Conservation (phyloP, 2,329 filamentous ascomycete species). For the Pseudogymnoascus sp. region DNA sequence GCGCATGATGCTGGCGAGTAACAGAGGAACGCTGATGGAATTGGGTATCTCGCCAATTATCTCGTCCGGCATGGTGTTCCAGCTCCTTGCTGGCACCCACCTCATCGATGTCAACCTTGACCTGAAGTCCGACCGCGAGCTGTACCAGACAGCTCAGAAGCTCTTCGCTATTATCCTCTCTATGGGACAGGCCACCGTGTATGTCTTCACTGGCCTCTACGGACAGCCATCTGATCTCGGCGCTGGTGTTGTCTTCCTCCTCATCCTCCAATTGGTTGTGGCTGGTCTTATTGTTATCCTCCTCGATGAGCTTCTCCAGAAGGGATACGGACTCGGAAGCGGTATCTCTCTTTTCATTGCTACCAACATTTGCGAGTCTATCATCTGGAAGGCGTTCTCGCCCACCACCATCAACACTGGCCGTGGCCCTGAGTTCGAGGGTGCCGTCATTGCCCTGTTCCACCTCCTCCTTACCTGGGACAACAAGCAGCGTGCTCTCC, state of each 20-base stretch:
- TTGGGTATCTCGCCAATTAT: constrained; percentile 97
- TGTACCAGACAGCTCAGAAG: constrained; percentile 99
- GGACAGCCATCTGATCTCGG: constrained; percentile 94
- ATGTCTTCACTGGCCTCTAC: constrained; percentile 96
- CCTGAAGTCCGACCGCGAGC: constrained; percentile 98
- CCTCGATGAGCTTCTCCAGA: constrained; percentile 96
- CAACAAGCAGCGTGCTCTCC: constrained; percentile 97
- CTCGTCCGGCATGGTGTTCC: constrained; percentile 99
- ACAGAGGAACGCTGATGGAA: constrained; percentile 93
- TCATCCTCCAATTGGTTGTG: constrained; percentile 95
- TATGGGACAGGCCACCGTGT: constrained; percentile 94
- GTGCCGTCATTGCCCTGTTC: constrained; percentile 94
- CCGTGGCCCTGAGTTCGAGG: constrained; percentile 97
- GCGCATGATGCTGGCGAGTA: constrained; percentile 99
- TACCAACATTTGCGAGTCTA: constrained; percentile 99
- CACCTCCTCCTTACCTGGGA: constrained; percentile 97
- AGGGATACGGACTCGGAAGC: constrained; percentile 96
- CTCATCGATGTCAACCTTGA: constrained; percentile 99
- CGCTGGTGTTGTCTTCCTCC: constrained; percentile 93
- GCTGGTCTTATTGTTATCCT: constrained; percentile 98
- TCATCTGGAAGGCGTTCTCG: constrained; percentile 99
- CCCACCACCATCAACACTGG: constrained; percentile 99
- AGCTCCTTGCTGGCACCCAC: constrained; percentile 98
- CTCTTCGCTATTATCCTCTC: constrained; percentile 96
- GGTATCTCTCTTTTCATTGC: constrained; percentile 99